Base-by-base conservation (phyloP, 225 moss, liverwort and hornwort genomes). In the Pseudoscleropodium purum region DNA sequence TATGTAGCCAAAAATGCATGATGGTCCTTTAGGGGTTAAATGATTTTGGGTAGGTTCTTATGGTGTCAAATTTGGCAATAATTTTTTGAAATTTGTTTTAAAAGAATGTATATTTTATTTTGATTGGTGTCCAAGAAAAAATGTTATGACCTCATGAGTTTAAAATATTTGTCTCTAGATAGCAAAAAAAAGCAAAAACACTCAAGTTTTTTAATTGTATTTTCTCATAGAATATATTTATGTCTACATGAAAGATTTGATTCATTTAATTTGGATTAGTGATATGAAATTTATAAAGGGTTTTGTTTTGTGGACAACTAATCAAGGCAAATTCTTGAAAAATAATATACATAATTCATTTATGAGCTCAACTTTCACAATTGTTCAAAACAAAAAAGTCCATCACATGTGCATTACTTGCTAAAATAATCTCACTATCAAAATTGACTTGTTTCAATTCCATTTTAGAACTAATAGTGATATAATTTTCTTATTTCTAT, bases 331-430 rank as follows among this genome's bases (percentile, higher is more conserved):
- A 70, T 69, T 37, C 12, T 69, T 69, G 24, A 24, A 69, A n/a
- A 39, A 24, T 24, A 70, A 70, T 0, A 0, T 39, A 39, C 7
- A 14, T 0, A 0, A 39, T 39, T 70, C 0, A 0, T 39, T 15
- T 25, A 8, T 14, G 1, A 39, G 8, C 8, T 70, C 25, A 70
- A 39, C 18, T 70, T 70, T 39, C 2, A 24, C 14, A 39, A 24
- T 5, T 69, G 24, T 24, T 69, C 7, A 24, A 23, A 39, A 7
- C 1, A 24, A 2, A 13, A 24, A 69, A n/a, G 69, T 39, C 39
- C 13, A 39, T 21, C 1, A 10, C 1, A 2, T 37, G 0, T 36
- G 6, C 20, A 37, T 36, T 67, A 36, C 36, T 19, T 67, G 20
- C 67, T 11, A 36, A 36, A 67, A 19, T 1, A 20, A 36, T 67